Percentiles rank a stretch among this genome's conserved stretches.
Conservation (phyloP, 73 alveolate species). For the Paraurostyla sp. region DNA sequence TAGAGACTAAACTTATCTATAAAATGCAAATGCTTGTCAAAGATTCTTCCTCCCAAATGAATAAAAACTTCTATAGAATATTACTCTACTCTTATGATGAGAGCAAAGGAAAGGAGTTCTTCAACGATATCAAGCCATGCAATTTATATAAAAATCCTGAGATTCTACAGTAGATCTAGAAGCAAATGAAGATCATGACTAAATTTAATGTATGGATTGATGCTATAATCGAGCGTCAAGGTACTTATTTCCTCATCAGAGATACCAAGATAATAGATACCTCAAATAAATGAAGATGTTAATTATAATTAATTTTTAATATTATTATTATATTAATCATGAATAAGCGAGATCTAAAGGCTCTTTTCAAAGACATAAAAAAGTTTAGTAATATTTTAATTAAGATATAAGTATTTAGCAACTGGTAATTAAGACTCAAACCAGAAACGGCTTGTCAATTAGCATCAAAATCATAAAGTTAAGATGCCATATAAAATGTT, state of each 20-base stretch:
- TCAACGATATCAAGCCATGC: conserved; percentile 7
- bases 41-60: conserved; percentile 54
- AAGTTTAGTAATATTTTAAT: not conserved
- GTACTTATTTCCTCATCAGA: conserved; percentile 44
- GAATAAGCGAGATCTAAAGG: conserved; percentile 28
- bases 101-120: conserved; percentile 13
- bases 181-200: conserved; percentile 14
- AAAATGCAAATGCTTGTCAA: conserved; percentile 59
- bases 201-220: conserved; percentile 57
- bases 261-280: conserved; percentile 29
- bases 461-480: not conserved
- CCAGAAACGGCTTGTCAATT: not conserved
- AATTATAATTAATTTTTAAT: not conserved
- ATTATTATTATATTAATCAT: not conserved
- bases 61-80: conserved; percentile 42
- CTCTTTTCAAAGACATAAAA: conserved; percentile 20
- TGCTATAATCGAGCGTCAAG: conserved; percentile 30
- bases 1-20: conserved; percentile 58
- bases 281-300: not conserved
- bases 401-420: not conserved
- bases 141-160: conserved; percentile 46
- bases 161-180: not conserved
- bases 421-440: conserved; percentile 1
- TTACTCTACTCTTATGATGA: conserved; percentile 63
- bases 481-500: conserved; percentile 36